These are phyloP conservation scores for Wickerhamomyces sp. DNA, from an alignment of 1,139 yeast species.

Conservation along the genomic window DNA sequence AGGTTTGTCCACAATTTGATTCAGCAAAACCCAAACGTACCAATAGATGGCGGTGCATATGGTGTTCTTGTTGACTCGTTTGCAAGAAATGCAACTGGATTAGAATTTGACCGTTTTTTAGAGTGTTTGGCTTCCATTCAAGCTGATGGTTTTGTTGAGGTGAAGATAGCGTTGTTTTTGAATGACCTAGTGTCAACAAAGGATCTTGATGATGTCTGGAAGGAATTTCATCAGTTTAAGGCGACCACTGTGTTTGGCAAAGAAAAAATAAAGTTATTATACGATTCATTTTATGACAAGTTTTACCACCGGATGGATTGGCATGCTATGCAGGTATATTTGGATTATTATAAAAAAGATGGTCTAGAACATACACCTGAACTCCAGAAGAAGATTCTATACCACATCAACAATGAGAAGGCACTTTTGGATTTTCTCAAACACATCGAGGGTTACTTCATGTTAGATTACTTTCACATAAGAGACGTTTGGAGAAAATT, in stretches of 20 bases:
- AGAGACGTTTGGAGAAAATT: conserved; percentile 7
- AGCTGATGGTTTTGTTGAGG: conserved; percentile 9
- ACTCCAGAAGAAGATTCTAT: conserved; percentile 5
- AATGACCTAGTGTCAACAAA: conserved; percentile 2
- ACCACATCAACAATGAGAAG: conserved; percentile 1
- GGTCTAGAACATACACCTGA: conserved; percentile 5
- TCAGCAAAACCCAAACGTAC: conserved; percentile 14
- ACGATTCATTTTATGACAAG: conserved; percentile 7
- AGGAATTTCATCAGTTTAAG: conserved; percentile 7
- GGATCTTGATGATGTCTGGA: conserved; percentile 8
- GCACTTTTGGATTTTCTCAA: neutral
- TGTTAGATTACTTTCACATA: conserved; percentile 5
- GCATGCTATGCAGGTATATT: conserved; percentile 7
- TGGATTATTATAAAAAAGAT: conserved; percentile 8
- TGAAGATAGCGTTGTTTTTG: conserved; percentile 13
- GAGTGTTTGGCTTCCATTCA: conserved; percentile 8
- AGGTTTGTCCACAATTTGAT: conserved; percentile 18
- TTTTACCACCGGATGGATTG: conserved; percentile 9
- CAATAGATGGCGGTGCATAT: conserved; percentile 15
- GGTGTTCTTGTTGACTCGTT: conserved; percentile 13
- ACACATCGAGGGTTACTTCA: neutral
- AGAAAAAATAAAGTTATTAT: conserved; percentile 7
- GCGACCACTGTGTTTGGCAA: conserved; percentile 1
- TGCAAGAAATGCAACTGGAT: conserved; percentile 8
- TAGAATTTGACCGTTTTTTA: conserved; percentile 10